Conservation (phyloP, 2,329 filamentous ascomycete genomes). For the Leptographium wingfieldii region DNA sequence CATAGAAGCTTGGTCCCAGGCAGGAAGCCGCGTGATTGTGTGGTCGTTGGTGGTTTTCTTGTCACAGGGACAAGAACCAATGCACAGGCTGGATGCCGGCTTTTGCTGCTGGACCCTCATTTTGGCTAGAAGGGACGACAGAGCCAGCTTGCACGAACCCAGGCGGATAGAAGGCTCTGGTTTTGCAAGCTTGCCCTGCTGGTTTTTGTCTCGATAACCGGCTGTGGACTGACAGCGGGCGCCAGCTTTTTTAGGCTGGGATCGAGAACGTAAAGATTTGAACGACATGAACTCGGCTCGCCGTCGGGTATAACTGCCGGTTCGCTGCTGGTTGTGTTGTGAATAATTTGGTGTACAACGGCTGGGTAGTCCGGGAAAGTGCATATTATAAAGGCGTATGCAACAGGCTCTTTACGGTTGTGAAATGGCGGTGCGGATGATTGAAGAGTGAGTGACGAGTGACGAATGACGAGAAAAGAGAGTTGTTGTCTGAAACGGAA, state of each 20-base stretch:
- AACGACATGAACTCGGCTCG: no score
- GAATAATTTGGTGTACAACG: neutral
- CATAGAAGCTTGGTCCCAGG: constrained; percentile 13
- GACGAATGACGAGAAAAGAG: neutral
- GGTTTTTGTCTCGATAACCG: no score
- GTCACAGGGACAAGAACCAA: neutral
- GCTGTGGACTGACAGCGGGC: neutral
- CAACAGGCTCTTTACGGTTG: neutral
- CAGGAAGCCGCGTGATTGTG: constrained; percentile 1
- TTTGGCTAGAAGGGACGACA: neutral
- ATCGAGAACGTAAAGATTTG: no score
- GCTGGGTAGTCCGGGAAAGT: neutral
- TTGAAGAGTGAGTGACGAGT: neutral
- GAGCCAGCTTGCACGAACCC: neutral
- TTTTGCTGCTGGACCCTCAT: neutral
- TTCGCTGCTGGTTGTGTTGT: neutral
- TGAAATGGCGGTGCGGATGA: neutral
- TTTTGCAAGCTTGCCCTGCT: neutral
- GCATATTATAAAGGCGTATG: neutral
- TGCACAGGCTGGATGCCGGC: neutral
- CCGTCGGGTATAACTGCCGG: neutral
- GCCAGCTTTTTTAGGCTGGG: neutral
- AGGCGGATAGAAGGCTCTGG: neutral
- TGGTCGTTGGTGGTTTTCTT: neutral
- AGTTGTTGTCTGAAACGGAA: neutral